A percentile compares a stretch with the other conserved stretches of the same genome.
phyloP scores from a whole-genome alignment of 345 rosid genomes.

The Microcos paniculata region DNA sequence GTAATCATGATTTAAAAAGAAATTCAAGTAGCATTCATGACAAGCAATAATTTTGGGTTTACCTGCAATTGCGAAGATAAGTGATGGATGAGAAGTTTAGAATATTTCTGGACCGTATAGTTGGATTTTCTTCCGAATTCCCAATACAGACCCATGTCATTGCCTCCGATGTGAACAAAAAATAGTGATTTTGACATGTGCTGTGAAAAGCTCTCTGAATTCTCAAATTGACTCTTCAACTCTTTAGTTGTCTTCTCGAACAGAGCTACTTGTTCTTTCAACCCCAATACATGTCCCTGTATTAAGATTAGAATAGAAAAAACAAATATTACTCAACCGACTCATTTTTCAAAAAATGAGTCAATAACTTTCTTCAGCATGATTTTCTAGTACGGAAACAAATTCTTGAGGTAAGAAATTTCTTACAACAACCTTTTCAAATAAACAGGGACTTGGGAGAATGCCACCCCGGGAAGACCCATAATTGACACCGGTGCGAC shows the following conservation, averaged over 20 bases:
- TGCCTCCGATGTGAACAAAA: not conserved
- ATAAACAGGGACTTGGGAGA: not conserved
- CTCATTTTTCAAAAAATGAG: not conserved
- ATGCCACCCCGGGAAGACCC: not conserved
- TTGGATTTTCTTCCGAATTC: not conserved
- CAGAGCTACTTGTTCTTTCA: not conserved
- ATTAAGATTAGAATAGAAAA: not conserved
- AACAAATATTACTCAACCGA: not conserved
- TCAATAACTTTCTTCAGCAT: not conserved
- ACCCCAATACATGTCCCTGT: not conserved
- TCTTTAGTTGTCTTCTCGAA: not conserved
- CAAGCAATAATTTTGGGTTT: not conserved
- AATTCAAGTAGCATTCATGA: not conserved
- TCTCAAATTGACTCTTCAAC: not conserved
- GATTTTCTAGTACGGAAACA: not conserved
- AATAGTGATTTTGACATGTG: not conserved
- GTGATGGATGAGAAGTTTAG: not conserved
- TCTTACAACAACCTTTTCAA: not conserved
- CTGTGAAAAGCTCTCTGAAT: not conserved
- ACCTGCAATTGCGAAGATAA: not conserved
- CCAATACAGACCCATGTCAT: not conserved
- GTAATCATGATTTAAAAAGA: too few relatives aligned
- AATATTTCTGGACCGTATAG: not conserved
- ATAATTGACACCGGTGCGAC: not conserved
- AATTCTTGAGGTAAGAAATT: not conserved